Conservation (phyloP, 2,329 filamentous ascomycete genomes). For the Aspergillus calidoustus region DNA sequence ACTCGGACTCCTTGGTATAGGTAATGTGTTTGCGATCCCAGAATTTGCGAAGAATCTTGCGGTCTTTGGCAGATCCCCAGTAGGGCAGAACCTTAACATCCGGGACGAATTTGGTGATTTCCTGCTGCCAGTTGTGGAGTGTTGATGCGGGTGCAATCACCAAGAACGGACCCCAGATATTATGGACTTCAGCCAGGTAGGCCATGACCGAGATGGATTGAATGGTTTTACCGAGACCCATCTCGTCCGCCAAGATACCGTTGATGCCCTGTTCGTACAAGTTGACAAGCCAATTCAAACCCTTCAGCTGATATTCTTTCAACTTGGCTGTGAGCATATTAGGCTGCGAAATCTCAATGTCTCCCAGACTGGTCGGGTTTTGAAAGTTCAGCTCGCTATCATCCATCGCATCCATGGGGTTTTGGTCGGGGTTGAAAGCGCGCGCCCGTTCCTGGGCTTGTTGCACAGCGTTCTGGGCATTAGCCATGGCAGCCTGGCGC, state of each 20-base stretch:
- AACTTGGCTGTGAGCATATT: constrained; percentile 91
- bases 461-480: constrained; percentile 93
- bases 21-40: constrained; percentile 98
- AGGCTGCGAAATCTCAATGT: constrained; percentile 91
- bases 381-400: constrained; percentile 99
- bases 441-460: constrained; percentile 92
- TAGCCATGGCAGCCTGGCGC: constrained; percentile 84
- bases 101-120: constrained; percentile 93
- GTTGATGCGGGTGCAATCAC: constrained; percentile 96
- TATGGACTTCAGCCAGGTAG: constrained; percentile 94
- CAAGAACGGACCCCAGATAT: constrained; percentile 97
- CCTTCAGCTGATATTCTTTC: constrained; percentile 98
- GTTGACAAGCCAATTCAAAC: constrained; percentile 98
- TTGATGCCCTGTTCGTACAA: constrained; percentile 99
- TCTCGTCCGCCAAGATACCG: constrained; percentile 96
- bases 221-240: constrained; percentile 99
- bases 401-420: constrained; percentile 74
- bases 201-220: constrained; percentile 99
- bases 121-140: constrained; percentile 98
- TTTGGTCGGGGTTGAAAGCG: constrained; percentile 80
- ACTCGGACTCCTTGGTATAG: constrained; percentile 89
- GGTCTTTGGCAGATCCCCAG: constrained; percentile 92
- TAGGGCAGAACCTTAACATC: constrained; percentile 94
- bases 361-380: constrained; percentile 92
- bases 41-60: constrained; percentile 96